Evolutionary conservation across 2,329 filamentous ascomycete genomes (phyloP), one percentile per base, ranked within the genome.

Genomic region (Ophiostoma quercus): DNA sequence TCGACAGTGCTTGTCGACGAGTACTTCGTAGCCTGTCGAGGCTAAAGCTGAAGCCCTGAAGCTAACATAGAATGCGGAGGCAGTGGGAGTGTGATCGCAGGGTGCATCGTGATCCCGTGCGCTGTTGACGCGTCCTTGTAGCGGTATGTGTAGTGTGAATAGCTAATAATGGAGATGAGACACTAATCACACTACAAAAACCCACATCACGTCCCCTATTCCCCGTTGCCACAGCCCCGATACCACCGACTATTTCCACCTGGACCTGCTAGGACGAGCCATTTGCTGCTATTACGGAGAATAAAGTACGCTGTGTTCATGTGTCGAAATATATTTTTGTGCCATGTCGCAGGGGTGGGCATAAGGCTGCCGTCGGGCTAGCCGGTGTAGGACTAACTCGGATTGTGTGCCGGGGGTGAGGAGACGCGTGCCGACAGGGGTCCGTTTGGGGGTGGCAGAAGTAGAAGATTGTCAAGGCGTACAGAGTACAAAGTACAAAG

Each of bases 51-150:
- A 51, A 34, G 34, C 34, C 34, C 34, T 25, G 22, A 22, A 25
- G 51, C 22, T 25, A 25, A 25, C 9, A 14, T 9, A 25, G 1
- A 57, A 57, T 25, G 22, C 51, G 51, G 51, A 57, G 67, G 32
- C 67, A 41, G 11, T 25, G 9, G 41, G n/a, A 12, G 41, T 63
- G 60, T 68, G 54, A 51, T 63, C 8, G 41, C 54, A 63, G 25
- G 57, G 57, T 60, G 25, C 41, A 51, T 29, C 8, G 62, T 68
- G 51, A 29, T 57, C 51, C 51, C 51, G 62, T 68, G 62, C 62
- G 32, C 57, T 22, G 16, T 22, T 8, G 37, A 37, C 57, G 34
- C 57, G 7, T 29, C 25, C 67, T 54, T 57, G 51, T 29, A 57
- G 12, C 51, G 3, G 51, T n/a, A 22, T 6, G 0, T 2, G 6